phyloP scores from a whole-genome alignment of 2,329 filamentous ascomycete species.

The Ophiostoma perfectum region DNA sequence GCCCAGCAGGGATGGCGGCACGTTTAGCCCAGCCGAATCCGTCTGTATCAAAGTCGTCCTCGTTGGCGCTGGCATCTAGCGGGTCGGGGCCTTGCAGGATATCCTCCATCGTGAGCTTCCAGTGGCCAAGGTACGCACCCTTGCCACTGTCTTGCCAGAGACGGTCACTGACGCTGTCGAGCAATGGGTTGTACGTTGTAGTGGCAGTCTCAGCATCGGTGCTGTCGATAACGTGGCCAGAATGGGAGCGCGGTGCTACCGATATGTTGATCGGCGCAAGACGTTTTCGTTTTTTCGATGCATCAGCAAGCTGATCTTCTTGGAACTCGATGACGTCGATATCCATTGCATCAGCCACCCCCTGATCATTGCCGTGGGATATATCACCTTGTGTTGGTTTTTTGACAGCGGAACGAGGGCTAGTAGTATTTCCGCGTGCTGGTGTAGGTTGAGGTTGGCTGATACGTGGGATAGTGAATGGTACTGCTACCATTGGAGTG shows the following conservation, averaged over 20 bases:
- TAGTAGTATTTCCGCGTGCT: too few species aligned
- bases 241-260: not conserved
- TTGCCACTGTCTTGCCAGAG: constrained; percentile 20
- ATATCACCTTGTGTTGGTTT: too few species aligned
- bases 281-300: constrained; percentile 31
- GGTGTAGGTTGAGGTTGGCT: too few species aligned
- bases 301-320: constrained; percentile 11
- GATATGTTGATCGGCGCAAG: constrained; percentile 29
- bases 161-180: not conserved
- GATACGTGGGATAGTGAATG: too few species aligned
- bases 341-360: not conserved
- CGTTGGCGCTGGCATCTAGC: not conserved
- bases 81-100: constrained; percentile 22
- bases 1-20: constrained; percentile 38
- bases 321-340: not conserved
- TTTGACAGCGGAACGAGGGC: too few species aligned
- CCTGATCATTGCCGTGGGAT: too few species aligned
- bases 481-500: too few species aligned
- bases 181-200: not conserved
- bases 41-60: not conserved
- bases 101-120: constrained; percentile 28
- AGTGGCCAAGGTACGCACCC: constrained; percentile 37
- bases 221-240: not conserved
- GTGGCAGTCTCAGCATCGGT: not conserved
- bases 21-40: constrained; percentile 22